Conservation (phyloP, 225 moss, liverwort and hornwort genomes). For the Straminergon stramineum region DNA sequence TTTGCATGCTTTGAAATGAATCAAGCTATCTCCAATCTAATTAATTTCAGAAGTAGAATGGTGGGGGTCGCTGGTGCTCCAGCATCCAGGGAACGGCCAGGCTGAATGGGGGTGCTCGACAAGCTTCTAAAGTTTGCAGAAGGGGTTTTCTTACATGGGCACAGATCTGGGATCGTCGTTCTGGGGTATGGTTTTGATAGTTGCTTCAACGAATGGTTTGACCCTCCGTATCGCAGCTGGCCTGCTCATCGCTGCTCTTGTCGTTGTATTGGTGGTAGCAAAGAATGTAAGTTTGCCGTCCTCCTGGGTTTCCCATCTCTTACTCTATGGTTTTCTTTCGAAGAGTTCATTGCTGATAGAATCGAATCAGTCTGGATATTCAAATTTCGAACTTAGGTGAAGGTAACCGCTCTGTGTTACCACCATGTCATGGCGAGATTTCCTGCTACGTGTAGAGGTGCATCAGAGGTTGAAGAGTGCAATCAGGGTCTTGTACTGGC, state of each 20-base stretch:
- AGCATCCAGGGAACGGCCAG: not conserved
- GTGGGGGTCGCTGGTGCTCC: not conserved
- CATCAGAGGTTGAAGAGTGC: not conserved
- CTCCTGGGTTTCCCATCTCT: not conserved
- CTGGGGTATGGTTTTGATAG: slow-evolving; percentile 96
- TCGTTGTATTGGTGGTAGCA: slow-evolving; percentile 72
- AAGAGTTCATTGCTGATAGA: not conserved
- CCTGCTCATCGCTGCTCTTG: slow-evolving; percentile 60
- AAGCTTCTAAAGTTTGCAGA: slow-evolving; percentile 9
- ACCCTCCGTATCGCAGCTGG: slow-evolving; percentile 79
- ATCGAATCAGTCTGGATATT: not conserved
- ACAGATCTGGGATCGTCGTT: slow-evolving; percentile 98
- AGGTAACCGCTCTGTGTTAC: not conserved
- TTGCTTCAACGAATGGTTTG: slow-evolving; percentile 69
- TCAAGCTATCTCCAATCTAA: not conserved
- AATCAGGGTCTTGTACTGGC: not conserved
- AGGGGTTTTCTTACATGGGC: slow-evolving; percentile 11
- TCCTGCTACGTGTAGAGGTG: not conserved
- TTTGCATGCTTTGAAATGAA: not conserved
- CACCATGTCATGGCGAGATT: not conserved
- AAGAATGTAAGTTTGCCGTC: slow-evolving; percentile 55
- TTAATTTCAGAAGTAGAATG: not conserved
- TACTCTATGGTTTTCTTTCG: not conserved
- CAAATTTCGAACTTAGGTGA: not conserved
- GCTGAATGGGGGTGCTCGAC: not conserved